phyloP scores from a whole-genome alignment of 2,329 filamentous ascomycete species.

The Penicillium verrucosum region DNA sequence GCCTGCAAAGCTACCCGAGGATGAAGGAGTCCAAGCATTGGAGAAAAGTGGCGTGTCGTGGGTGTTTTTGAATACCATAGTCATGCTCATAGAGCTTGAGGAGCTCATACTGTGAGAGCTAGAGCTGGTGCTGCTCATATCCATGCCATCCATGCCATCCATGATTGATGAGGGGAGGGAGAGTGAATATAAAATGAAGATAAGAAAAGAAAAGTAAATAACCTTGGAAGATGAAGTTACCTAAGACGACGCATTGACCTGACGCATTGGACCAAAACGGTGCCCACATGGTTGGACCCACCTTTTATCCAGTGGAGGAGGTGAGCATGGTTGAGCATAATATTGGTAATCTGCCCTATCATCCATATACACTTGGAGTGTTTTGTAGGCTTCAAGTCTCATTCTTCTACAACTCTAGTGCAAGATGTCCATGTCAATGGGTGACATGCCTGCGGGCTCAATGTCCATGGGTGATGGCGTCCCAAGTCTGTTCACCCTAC shows the following conservation, averaged over 20 bases:
- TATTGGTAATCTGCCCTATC: conserved; percentile 3
- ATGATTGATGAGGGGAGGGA: neutral
- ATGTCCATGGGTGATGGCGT: conserved; percentile 45
- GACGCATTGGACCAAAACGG: neutral
- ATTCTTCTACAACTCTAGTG: neutral
- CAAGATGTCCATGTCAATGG: conserved; percentile 26
- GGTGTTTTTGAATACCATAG: conserved; percentile 52
- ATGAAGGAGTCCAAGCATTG: conserved; percentile 68
- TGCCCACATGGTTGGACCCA: neutral
- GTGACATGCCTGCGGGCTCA: conserved; percentile 32
- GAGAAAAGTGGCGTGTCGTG: conserved; percentile 65
- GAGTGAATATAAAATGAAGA: neutral
- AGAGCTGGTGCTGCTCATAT: conserved; percentile 2
- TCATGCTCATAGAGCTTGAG: conserved; percentile 25
- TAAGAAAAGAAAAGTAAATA: neutral
- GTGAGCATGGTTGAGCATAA: conserved; percentile 6
- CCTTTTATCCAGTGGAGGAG: neutral
- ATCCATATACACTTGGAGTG: neutral
- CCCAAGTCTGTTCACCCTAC: conserved; percentile 47
- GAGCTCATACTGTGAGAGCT: neutral
- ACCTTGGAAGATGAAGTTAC: neutral
- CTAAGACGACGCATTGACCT: neutral
- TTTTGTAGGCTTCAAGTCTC: neutral
- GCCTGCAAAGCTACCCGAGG: conserved; percentile 70
- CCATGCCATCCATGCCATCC: conserved; percentile 14